A percentile compares a stretch with the other conserved stretches of the same genome.
These are phyloP conservation scores for Ceratobasidium sp. DNA, from an alignment of 1,284 basidiomycete genomes.

Conservation along the genomic window DNA sequence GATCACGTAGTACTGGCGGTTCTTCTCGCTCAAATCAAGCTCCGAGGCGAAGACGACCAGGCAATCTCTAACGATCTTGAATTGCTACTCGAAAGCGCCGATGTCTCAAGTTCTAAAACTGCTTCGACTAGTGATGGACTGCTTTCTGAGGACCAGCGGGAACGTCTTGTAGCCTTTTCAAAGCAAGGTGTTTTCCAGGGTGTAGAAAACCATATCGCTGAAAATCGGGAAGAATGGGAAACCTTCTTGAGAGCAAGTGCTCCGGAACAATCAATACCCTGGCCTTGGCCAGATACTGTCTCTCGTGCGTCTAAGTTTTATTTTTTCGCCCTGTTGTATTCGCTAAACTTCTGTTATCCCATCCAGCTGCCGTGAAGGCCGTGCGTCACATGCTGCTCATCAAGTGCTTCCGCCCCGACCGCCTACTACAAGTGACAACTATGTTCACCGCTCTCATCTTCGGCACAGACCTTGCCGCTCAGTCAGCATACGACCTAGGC, in stretches of 20 bases:
- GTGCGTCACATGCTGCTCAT: slow-evolving; percentile 81
- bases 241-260: slow-evolving; percentile 74
- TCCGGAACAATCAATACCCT: slow-evolving; percentile 80
- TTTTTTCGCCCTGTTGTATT: slow-evolving; percentile 45
- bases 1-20: slow-evolving; percentile 94
- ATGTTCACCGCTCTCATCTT: slow-evolving; percentile 81
- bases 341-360: slow-evolving; percentile 44
- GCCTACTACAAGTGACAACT: slow-evolving; percentile 82
- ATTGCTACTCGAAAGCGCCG: slow-evolving; percentile 89
- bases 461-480: slow-evolving; percentile 76
- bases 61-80: slow-evolving; percentile 84
- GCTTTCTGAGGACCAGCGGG: slow-evolving; percentile 72
- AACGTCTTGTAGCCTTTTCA: slow-evolving; percentile 73
- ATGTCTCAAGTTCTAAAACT: slow-evolving; percentile 58
- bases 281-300: slow-evolving; percentile 71
- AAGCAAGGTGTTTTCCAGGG: slow-evolving; percentile 80
- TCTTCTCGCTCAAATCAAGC: slow-evolving; percentile 89
- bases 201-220: slow-evolving; percentile 73
- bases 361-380: slow-evolving; percentile 73
- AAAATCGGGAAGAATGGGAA: slow-evolving; percentile 77
- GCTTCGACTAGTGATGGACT: slow-evolving; percentile 55
- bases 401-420: slow-evolving; percentile 91
- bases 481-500: slow-evolving; percentile 78
- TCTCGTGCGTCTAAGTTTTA: slow-evolving; percentile 65
- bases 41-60: slow-evolving; percentile 76